These are phyloP conservation scores for Diutina pseudorugosa DNA, from an alignment of 1,139 yeast genomes.

Conservation along the genomic window DNA sequence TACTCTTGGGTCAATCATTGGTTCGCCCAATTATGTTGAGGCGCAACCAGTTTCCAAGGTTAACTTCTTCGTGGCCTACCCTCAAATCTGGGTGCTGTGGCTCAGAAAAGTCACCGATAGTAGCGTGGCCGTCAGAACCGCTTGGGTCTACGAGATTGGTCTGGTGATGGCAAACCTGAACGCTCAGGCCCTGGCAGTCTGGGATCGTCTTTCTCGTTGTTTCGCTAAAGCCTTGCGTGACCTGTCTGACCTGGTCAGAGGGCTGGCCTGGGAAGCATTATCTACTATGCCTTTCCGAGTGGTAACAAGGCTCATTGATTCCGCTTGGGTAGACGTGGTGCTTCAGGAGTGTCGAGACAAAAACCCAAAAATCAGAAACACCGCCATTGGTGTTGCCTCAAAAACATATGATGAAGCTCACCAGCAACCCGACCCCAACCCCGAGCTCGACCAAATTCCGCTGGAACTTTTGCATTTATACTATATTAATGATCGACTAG, in stretches of 20 bases:
- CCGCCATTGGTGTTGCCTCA: conserved; percentile 45
- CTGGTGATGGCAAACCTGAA: background rate
- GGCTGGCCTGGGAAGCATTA: background rate
- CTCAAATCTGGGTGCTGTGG: conserved; percentile 62
- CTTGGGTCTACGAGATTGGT: conserved; percentile 52
- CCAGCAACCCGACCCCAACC: background rate
- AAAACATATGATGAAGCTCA: conserved; percentile 28
- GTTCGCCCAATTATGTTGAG: conserved; percentile 11
- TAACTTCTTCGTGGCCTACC: conserved; percentile 49
- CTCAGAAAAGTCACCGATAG: conserved; percentile 61
- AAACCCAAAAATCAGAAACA: conserved; percentile 50
- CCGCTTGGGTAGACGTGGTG: conserved; percentile 22
- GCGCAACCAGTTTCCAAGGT: conserved; percentile 10
- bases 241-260: background rate
- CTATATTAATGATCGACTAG: conserved; percentile 61
- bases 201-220: background rate
- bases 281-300: background rate
- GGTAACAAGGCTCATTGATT: background rate
- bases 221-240: background rate
- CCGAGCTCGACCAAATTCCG: conserved; percentile 36
- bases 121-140: conserved; percentile 47
- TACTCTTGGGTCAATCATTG: conserved; percentile 58
- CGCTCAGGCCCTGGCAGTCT: background rate
- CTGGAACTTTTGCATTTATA: conserved; percentile 52
- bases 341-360: conserved; percentile 61